Conservation (phyloP, 768 basidiomycete species). For the Psilocybe cyanescens region DNA sequence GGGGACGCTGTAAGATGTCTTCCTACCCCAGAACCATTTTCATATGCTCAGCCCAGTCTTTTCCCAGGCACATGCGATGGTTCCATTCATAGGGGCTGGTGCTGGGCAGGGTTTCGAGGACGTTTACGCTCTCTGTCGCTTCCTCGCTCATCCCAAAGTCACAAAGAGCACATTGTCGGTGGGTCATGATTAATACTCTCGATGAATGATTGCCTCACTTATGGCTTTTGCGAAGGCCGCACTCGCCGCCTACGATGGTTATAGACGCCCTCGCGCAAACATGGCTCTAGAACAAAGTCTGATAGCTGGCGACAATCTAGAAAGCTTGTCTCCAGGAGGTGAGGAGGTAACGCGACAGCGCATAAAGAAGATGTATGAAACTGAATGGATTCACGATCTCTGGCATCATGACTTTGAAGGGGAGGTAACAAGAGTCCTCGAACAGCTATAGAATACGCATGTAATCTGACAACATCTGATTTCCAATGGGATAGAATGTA, state of each 20-base stretch:
- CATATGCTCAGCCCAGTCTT: too few species aligned
- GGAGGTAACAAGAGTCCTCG: slow-evolving; percentile 38
- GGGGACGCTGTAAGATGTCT: slow-evolving; percentile 50
- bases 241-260: slow-evolving; percentile 44
- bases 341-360: slow-evolving; percentile 32
- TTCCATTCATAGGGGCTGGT: slow-evolving; percentile 58
- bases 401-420: slow-evolving; percentile 23
- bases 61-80: slow-evolving; percentile 55
- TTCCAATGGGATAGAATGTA: background rate
- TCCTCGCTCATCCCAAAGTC: slow-evolving; percentile 47
- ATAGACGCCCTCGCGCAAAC: slow-evolving; percentile 50
- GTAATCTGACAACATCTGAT: background rate
- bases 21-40: background rate
- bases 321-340: slow-evolving; percentile 33
- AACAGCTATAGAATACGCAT: background rate
- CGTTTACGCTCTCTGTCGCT: slow-evolving; percentile 44
- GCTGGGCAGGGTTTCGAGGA: slow-evolving; percentile 65
- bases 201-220: too few species aligned
- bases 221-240: slow-evolving; percentile 35
- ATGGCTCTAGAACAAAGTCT: slow-evolving; percentile 44
- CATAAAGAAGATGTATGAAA: slow-evolving; percentile 41
- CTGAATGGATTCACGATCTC: slow-evolving; percentile 49
- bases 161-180: slow-evolving; percentile 38
- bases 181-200: background rate
- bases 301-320: slow-evolving; percentile 43